Percentiles rank a stretch among this genome's conserved stretches.
Conservation (phyloP, 1,284 basidiomycete genomes). For the Boletus mariae region DNA sequence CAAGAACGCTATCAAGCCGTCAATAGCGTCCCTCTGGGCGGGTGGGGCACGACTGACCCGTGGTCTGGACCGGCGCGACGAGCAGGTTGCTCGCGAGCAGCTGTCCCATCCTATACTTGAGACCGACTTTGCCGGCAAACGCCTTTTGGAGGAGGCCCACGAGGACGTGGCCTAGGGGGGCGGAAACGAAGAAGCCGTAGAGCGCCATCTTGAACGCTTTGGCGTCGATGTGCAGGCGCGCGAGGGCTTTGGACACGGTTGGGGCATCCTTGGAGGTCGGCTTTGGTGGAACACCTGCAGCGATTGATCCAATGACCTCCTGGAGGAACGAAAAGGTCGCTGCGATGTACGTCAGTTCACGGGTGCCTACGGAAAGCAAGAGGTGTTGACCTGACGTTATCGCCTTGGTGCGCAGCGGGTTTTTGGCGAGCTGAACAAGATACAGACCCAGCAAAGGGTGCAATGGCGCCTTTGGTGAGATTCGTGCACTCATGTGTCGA, state of each 20-base stretch:
- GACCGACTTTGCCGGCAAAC: constrained; percentile 74
- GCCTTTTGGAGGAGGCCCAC: constrained; percentile 68
- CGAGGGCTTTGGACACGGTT: constrained; percentile 48
- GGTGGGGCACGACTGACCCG: constrained; percentile 45
- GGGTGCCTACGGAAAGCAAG: neutral
- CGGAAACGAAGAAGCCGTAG: constrained; percentile 84
- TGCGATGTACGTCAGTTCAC: constrained; percentile 27
- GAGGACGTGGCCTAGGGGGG: constrained; percentile 76
- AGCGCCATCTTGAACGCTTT: constrained; percentile 79
- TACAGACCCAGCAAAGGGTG: constrained; percentile 63
- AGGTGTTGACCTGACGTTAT: constrained; percentile 54
- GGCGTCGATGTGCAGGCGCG: constrained; percentile 53
- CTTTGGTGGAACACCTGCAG: constrained; percentile 55
- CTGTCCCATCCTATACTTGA: constrained; percentile 66
- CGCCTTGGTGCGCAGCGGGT: constrained; percentile 75
- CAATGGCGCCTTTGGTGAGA: constrained; percentile 28
- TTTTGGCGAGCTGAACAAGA: constrained; percentile 54
- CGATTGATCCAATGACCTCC: constrained; percentile 73
- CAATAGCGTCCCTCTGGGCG: constrained; percentile 9
- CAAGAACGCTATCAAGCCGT: constrained; percentile 49
- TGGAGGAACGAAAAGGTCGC: constrained; percentile 72
- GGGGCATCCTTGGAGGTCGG: constrained; percentile 55
- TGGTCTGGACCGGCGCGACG: constrained; percentile 73
- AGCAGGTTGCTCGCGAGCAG: constrained; percentile 78
- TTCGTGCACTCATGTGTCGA: constrained; percentile 33